Conservation (phyloP, 345 rosid species). For the Dimocarpus longan region DNA sequence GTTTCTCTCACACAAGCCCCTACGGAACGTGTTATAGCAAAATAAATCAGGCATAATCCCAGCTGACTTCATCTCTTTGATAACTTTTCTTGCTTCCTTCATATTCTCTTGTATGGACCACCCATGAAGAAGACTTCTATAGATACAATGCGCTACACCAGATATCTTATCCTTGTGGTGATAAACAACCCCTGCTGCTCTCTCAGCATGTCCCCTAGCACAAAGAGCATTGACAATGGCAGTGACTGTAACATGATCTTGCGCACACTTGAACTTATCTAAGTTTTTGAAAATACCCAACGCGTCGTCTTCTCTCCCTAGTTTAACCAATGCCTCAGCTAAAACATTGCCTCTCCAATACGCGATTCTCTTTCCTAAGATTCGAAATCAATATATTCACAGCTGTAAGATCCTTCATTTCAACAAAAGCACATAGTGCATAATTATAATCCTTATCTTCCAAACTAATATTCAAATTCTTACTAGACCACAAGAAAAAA, state of each 20-base stretch:
- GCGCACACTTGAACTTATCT: constrained; percentile 71
- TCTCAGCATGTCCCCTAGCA: constrained; percentile 76
- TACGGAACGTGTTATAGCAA: constrained; percentile 70
- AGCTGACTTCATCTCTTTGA: constrained; percentile 72
- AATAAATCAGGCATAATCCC: constrained; percentile 63
- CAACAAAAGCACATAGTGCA: constrained; percentile 62
- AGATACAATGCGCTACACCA: constrained; percentile 50
- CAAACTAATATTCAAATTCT: constrained; percentile 36
- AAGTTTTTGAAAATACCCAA: constrained; percentile 84
- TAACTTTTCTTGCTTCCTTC: constrained; percentile 68
- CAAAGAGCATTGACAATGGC: constrained; percentile 72
- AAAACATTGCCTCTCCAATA: constrained; percentile 65
- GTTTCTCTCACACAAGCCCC: constrained; percentile 67
- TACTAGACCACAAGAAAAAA: constrained; percentile 78
- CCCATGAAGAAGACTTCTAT: constrained; percentile 65
- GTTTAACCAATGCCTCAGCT: constrained; percentile 66
- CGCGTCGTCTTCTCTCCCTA: constrained; percentile 82
- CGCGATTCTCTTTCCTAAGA: constrained; percentile 54
- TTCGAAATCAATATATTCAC: constrained; percentile 68
- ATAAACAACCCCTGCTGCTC: constrained; percentile 71
- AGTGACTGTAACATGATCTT: constrained; percentile 53
- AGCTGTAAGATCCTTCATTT: constrained; percentile 72
- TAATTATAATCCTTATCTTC: constrained; percentile 65
- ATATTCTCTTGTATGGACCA: constrained; percentile 70
- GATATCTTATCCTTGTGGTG: constrained; percentile 62